phyloP scores from a whole-genome alignment of 192 early-diverging fungal genomes.

The Coemansia sp. region DNA sequence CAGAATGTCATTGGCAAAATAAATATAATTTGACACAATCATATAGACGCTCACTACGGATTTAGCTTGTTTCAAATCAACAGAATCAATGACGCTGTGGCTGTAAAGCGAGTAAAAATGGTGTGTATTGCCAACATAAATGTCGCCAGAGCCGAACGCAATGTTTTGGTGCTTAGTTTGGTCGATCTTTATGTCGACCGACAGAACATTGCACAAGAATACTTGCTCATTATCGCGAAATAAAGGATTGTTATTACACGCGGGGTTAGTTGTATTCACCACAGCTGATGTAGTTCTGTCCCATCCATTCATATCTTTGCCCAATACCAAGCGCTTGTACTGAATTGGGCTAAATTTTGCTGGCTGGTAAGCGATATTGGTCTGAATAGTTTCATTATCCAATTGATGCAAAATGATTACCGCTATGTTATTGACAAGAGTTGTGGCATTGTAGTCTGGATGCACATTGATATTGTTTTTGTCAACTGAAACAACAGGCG shows the following conservation, averaged over 20 bases:
- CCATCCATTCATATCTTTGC: slow-evolving; percentile 1
- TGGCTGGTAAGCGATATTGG: neutral
- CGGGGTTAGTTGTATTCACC: neutral
- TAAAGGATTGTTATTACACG: neutral
- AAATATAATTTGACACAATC: slow-evolving; percentile 6
- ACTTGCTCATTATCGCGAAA: neutral
- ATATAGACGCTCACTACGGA: slow-evolving; percentile 22
- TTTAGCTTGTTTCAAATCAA: neutral
- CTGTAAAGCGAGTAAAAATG: slow-evolving; percentile 14
- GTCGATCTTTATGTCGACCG: neutral
- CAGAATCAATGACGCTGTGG: slow-evolving; percentile 9
- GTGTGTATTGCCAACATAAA: neutral
- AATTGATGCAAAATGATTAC: neutral
- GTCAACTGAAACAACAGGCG: neutral
- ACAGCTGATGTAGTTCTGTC: neutral
- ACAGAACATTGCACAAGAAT: slow-evolving; percentile 12
- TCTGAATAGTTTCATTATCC: neutral
- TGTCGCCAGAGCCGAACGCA: slow-evolving; percentile 12
- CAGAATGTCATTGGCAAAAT: slow-evolving; percentile 10
- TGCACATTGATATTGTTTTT: slow-evolving; percentile 22
- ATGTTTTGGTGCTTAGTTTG: neutral
- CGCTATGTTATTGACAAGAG: slow-evolving; percentile 45
- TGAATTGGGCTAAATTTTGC: neutral
- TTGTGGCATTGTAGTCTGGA: slow-evolving; percentile 16
- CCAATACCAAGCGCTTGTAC: slow-evolving; percentile 14